These are phyloP conservation scores for Dispira simplex DNA, from an alignment of 192 early-diverging fungal genomes.

Conservation along the genomic window DNA sequence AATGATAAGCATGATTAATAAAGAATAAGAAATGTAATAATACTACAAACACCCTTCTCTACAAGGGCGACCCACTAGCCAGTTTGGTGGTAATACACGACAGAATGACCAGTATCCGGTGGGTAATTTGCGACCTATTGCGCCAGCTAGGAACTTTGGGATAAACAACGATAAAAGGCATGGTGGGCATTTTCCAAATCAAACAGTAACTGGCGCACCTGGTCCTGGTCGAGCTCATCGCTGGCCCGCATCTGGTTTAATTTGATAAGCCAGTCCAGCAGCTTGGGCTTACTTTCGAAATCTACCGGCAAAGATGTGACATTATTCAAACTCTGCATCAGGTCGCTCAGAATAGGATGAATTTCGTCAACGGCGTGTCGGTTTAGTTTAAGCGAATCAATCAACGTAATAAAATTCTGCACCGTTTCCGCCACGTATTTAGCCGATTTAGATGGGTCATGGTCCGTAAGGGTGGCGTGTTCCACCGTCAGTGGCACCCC, in stretches of 20 bases:
- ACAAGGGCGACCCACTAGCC: too few relatives aligned
- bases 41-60: too few relatives aligned
- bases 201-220: slow-evolving; percentile 82
- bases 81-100: too few relatives aligned
- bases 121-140: too few relatives aligned
- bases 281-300: slow-evolving; percentile 65
- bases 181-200: slow-evolving; percentile 66
- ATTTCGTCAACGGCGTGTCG: slow-evolving; percentile 78
- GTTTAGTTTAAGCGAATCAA: slow-evolving; percentile 77
- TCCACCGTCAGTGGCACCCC: slow-evolving; percentile 94
- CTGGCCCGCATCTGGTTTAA: slow-evolving; percentile 89
- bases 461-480: slow-evolving; percentile 42
- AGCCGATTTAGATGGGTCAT: slow-evolving; percentile 37
- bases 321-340: slow-evolving; percentile 81
- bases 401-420: slow-evolving; percentile 78
- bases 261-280: slow-evolving; percentile 78
- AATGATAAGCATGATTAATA: too few relatives aligned
- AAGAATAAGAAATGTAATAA: too few relatives aligned
- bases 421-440: slow-evolving; percentile 69
- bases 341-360: slow-evolving; percentile 71
- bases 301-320: slow-evolving; percentile 55
- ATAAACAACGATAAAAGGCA: slow-evolving; percentile 39
- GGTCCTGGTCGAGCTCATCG: slow-evolving; percentile 68
- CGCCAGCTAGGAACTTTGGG: neutral
- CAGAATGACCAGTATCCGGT: too few relatives aligned